These are phyloP conservation scores for Arthrobotrys iridis DNA, from an alignment of 2,329 filamentous ascomycete species.

Conservation along the genomic window DNA sequence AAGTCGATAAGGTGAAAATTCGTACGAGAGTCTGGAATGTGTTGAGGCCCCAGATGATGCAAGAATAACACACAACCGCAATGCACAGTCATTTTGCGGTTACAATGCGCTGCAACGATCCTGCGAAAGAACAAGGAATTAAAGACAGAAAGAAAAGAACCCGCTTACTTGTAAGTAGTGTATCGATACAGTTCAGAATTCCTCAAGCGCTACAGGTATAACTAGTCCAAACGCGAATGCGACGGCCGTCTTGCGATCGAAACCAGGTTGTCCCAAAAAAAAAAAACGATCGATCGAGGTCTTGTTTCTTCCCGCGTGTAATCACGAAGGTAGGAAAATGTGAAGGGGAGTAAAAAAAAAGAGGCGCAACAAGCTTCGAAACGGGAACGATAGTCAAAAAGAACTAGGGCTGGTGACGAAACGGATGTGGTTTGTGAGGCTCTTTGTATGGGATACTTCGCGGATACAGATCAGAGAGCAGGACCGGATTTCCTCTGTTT, in stretches of 20 bases:
- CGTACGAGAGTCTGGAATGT: conserved; percentile 4
- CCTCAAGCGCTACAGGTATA: conserved; percentile 9
- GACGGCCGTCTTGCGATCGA: conserved; percentile 22
- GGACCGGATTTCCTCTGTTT: too few relatives aligned
- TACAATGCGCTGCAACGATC: not conserved
- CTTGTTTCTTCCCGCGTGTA: not conserved
- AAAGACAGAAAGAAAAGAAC: conserved; percentile 6
- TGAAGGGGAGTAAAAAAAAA: conserved; percentile 11
- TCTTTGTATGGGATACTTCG: not conserved
- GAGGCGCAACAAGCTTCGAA: conserved; percentile 45
- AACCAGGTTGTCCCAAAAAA: conserved; percentile 4
- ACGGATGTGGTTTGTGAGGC: conserved; percentile 15
- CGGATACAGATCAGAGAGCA: conserved; percentile 7
- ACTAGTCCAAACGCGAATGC: conserved; percentile 10
- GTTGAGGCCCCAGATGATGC: conserved; percentile 14
- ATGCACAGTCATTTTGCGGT: not conserved
- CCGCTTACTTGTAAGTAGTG: conserved; percentile 5
- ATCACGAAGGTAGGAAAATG: not conserved
- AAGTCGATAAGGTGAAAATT: not conserved
- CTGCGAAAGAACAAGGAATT: not conserved
- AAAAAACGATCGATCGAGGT: conserved; percentile 31
- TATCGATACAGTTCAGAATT: not conserved
- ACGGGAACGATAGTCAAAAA: too few relatives aligned
- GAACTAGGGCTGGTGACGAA: conserved; percentile 24
- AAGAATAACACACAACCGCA: conserved; percentile 37